phyloP scores from a whole-genome alignment of 2,329 filamentous ascomycete genomes.

The Rutstroemia sp. region DNA sequence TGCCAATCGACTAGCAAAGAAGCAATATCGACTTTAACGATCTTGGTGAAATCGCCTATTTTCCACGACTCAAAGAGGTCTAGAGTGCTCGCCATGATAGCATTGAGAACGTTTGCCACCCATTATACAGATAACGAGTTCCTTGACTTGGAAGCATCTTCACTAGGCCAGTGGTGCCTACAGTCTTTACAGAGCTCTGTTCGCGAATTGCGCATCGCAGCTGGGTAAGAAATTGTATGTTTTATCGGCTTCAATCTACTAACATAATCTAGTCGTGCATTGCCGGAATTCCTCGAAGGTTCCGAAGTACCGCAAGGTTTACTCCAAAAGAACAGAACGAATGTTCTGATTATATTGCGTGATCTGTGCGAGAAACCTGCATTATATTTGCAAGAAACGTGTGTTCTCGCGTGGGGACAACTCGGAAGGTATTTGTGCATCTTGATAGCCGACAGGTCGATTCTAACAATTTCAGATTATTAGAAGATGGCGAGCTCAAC shows the following conservation, averaged over 20 bases:
- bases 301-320: conserved; percentile 32
- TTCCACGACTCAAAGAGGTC: conserved; percentile 51
- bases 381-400: conserved; percentile 68
- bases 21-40: conserved; percentile 39
- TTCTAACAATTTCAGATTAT: conserved; percentile 41
- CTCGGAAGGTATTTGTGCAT: conserved; percentile 54
- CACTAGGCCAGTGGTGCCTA: conserved; percentile 72
- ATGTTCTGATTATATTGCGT: conserved; percentile 63
- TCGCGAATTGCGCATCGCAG: conserved; percentile 76
- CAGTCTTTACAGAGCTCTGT: conserved; percentile 75
- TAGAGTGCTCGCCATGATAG: conserved; percentile 64
- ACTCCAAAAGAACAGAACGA: conserved; percentile 57
- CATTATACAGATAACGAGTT: conserved; percentile 55
- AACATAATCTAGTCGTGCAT: conserved; percentile 42
- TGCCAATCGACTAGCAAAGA: conserved; percentile 28
- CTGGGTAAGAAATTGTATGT: conserved; percentile 43
- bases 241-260: conserved; percentile 11
- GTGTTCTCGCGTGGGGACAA: conserved; percentile 80
- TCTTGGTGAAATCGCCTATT: conserved; percentile 34
- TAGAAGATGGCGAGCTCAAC: conserved; percentile 76
- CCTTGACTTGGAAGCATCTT: conserved; percentile 60
- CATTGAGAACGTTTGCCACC: conserved; percentile 59
- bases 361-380: conserved; percentile 63
- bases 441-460: background rate
- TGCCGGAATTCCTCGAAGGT: conserved; percentile 57